Conservation (phyloP, 2,329 filamentous ascomycete genomes). For the Blastomyces emzantsi region DNA sequence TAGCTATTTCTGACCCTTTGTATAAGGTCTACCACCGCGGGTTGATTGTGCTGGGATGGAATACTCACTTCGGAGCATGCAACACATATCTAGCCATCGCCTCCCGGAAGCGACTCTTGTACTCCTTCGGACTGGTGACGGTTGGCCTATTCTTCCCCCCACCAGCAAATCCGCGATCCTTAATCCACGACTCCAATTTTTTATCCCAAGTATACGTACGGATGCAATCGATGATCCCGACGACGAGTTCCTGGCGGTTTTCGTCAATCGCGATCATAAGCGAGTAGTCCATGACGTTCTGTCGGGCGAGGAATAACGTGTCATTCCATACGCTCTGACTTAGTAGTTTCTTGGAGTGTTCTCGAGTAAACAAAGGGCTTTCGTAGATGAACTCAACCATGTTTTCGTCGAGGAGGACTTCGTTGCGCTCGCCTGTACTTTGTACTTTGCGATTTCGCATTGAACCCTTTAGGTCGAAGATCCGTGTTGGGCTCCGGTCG, state of each 20-base stretch:
- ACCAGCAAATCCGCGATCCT: slow-evolving; percentile 78
- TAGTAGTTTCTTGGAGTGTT: slow-evolving; percentile 91
- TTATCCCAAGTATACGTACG: slow-evolving; percentile 99
- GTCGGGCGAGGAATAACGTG: slow-evolving; percentile 84
- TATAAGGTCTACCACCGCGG: neutral
- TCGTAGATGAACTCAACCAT: slow-evolving; percentile 99
- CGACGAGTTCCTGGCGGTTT: slow-evolving; percentile 76
- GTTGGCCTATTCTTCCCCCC: slow-evolving; percentile 78
- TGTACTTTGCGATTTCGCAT: slow-evolving; percentile 99
- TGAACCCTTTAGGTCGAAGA: slow-evolving; percentile 92
- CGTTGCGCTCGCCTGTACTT: slow-evolving; percentile 88
- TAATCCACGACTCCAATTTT: slow-evolving; percentile 99
- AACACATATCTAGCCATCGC: slow-evolving; percentile 81
- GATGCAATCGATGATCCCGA: slow-evolving; percentile 98
- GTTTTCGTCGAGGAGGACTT: slow-evolving; percentile 94
- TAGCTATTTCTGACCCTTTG: neutral
- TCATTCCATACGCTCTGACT: slow-evolving; percentile 94
- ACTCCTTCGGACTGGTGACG: slow-evolving; percentile 94
- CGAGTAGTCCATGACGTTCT: slow-evolving; percentile 99
- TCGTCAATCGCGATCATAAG: slow-evolving; percentile 98
- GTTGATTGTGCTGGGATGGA: neutral
- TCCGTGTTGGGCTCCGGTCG: slow-evolving; percentile 77
- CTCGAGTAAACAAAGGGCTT: slow-evolving; percentile 85
- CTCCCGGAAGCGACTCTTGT: slow-evolving; percentile 90
- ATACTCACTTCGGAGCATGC: slow-evolving; percentile 41